Evolutionary conservation across 495 filamentous ascomycete species (phyloP), one percentile per base, ranked within the genome.

Genomic region (Penicillium longicatenatum): DNA sequence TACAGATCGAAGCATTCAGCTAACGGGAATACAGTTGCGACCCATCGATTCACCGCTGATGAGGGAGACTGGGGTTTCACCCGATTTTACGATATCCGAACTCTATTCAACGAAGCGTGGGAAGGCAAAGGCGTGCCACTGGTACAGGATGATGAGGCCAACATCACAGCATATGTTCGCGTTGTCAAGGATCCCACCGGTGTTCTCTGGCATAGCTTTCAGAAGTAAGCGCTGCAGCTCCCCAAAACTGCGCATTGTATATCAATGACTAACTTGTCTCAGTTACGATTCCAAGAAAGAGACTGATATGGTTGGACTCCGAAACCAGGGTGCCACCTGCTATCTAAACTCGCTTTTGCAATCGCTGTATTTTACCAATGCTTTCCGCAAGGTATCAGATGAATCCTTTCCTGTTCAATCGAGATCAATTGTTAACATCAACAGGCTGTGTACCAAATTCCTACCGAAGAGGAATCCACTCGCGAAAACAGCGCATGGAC

Each of bases 61-160:
- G 94, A 99, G 74, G 90, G 90, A n/a, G 94, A 99, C 64, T 99
- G 94, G 94, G 94, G 94, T 1, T 99, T 99, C 66, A 98, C 95
- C 5, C 75, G 92, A 51, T 99, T 97, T 68, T 85, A 87, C 20
- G 93, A 97, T 63, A 75, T 95, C 47, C 83, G 91, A 30, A 88
- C 84, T 64, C 84, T 97, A 64, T 96, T 97, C 68, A 85, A 80
- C 53, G 69, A 82, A 20, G 76, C 80, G 6, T 95, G 85, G 83
- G 85, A 92, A 49, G 80, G 84, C 33, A 79, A 75, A 60, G 81
- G 79, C 9, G 82, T 87, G 37, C 90, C 89, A n/a, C 81, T 99
- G 58, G 86, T 96, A 12, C 92, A 98, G 71, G 87, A 92, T 64
- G 90, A 97, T 48, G 80, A 83, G 29, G 91, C 88, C 48, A 93